phyloP scores from a whole-genome alignment of 1,284 basidiomycete species.

The Irpex lacteus region DNA sequence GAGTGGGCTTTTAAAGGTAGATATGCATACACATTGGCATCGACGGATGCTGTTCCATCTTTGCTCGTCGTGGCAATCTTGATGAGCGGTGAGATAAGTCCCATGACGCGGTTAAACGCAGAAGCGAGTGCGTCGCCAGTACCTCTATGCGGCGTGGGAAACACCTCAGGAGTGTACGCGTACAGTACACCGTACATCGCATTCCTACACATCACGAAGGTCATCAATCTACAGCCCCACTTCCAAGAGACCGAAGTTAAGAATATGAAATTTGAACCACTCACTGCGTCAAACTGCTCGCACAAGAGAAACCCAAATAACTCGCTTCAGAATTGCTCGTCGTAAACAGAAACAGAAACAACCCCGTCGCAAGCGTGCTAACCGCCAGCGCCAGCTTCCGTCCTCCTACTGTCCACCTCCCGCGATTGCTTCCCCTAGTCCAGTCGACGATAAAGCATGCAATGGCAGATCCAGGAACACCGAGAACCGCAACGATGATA shows the following conservation, averaged over 20 bases:
- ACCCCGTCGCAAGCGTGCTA: not conserved
- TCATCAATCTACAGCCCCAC: not conserved
- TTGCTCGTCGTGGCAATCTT: not conserved
- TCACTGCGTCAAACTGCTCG: slow-evolving; percentile 1
- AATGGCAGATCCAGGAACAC: not conserved
- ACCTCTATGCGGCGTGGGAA: not conserved
- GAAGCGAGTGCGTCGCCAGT: not conserved
- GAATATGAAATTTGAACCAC: not conserved
- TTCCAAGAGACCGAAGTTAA: not conserved
- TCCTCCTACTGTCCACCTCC: not conserved
- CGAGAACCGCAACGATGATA: not conserved
- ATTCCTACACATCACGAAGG: not conserved
- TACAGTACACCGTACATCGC: not conserved
- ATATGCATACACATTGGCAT: not conserved
- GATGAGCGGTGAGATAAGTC: not conserved
- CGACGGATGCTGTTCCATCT: not conserved
- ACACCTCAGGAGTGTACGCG: not conserved
- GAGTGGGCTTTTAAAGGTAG: not conserved
- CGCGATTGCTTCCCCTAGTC: not conserved
- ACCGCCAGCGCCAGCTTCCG: slow-evolving; percentile 1
- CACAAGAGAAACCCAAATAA: not conserved
- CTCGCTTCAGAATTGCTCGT: not conserved
- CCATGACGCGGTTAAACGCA: not conserved
- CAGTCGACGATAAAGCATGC: slow-evolving; percentile 5
- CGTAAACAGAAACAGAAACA: slow-evolving; percentile 5